These are phyloP conservation scores for Talaromyces thailandensis DNA, from an alignment of 495 filamentous ascomycete genomes.

Conservation along the genomic window DNA sequence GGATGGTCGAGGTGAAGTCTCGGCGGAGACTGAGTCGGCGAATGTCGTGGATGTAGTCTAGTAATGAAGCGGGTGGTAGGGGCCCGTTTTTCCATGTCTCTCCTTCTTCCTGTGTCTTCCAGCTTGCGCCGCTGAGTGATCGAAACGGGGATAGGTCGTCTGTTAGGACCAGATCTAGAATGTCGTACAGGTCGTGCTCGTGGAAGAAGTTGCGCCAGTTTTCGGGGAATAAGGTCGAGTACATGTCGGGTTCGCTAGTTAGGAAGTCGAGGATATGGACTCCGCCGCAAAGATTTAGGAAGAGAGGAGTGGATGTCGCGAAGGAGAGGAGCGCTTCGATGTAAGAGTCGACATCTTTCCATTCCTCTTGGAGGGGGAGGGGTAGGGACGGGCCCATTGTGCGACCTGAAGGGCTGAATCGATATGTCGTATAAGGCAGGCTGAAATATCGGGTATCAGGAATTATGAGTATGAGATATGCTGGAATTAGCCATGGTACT, in stretches of 20 bases:
- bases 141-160: constrained; percentile 47
- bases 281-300: constrained; percentile 82
- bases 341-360: constrained; percentile 57
- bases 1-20: constrained; percentile 33
- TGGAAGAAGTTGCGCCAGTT: constrained; percentile 77
- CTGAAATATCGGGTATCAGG: neutral
- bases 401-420: neutral
- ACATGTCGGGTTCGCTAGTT: constrained; percentile 74
- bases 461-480: neutral
- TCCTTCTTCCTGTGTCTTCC: neutral
- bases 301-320: constrained; percentile 61
- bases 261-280: constrained; percentile 96
- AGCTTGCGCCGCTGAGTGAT: neutral
- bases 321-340: constrained; percentile 72
- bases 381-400: constrained; percentile 38
- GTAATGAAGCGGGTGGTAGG: constrained; percentile 56
- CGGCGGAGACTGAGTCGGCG: constrained; percentile 60
- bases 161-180: constrained; percentile 71
- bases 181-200: constrained; percentile 54
- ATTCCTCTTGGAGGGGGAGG: constrained; percentile 50
- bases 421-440: neutral
- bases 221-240: constrained; percentile 60
- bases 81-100: constrained; percentile 39
- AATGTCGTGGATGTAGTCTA: constrained; percentile 68
- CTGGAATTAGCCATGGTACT: neutral